Evolutionary conservation across 2,329 filamentous ascomycete species (phyloP), one percentile per base, ranked within the genome.

Genomic region (Raffaelea arxii): DNA sequence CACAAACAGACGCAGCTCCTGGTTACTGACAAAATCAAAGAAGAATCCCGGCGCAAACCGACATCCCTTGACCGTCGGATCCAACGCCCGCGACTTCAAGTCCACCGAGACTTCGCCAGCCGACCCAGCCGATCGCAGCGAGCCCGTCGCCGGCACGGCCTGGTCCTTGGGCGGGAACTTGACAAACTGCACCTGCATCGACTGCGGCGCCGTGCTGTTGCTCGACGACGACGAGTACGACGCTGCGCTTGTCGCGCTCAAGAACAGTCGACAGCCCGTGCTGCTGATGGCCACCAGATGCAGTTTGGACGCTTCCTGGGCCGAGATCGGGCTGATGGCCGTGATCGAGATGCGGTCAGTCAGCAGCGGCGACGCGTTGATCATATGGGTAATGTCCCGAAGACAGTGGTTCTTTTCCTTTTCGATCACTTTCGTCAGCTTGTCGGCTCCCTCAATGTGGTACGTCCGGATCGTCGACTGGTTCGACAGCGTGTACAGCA

Each of bases 121-220:
- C 12, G 54, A 61, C 56, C 49, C 59, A 54, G 47, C 61, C 35
- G 43, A 16, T 3, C 44, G 44, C 11, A 19, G n/a, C 5, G 11
- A 10, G 16, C 25, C 42, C n/a, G 22, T 39, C 2, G 35, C 11
- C 1, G 41, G 14, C 51, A 51, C 59, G 46, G 55, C 63, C 51
- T 54, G 64, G 49, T 64, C 67, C 35, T 69, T 63, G 0, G 92
- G 92, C 1, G 94, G 92, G 49, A 95, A 94, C 60, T 92, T 94
- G 64, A 98, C 87, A 59, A 94, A 92, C 55, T 94, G 85, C n/a
- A 96, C 81, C 63, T 96, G 90, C 88, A 98, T 96, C 65, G 88
- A 96, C 56, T 86, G 90, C 1, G 92, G 90, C 1, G 86, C 81
- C 48, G 72, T 63, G 49, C 74, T 82, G 7, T 9, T 10, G 32